Evolutionary conservation across 352 stramenopile genomes (phyloP).

Genomic region (Globisporangium alternatum): DNA sequence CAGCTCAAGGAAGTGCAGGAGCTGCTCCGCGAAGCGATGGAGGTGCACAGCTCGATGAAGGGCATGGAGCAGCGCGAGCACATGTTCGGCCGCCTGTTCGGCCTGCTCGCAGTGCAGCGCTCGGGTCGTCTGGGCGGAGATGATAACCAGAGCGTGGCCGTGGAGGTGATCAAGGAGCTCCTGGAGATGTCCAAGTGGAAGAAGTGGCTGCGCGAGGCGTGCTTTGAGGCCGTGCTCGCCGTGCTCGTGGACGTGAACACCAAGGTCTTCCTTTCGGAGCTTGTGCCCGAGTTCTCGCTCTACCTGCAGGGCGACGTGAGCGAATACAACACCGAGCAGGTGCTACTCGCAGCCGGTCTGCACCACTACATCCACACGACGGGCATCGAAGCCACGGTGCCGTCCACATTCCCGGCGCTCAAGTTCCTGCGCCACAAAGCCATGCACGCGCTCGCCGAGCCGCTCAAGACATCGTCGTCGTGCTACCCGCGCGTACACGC

Average conservation of each 20-base stretch:
- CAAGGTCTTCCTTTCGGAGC: conserved; percentile 46
- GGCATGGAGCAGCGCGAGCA: conserved; percentile 91
- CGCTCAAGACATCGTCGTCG: conserved; percentile 60
- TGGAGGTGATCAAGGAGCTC: conserved; percentile 39
- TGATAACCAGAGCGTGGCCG: conserved; percentile 32
- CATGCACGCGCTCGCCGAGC: conserved; percentile 56
- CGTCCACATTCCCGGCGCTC: conserved; percentile 35
- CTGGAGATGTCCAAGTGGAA: conserved; percentile 67
- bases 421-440: conserved; percentile 58
- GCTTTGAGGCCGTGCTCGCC: conserved; percentile 63
- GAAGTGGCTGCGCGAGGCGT: conserved; percentile 84
- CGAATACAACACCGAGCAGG: conserved; percentile 72
- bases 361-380: conserved; percentile 61
- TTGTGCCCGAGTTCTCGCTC: conserved; percentile 30
- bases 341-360: conserved; percentile 69
- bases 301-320: conserved; percentile 35
- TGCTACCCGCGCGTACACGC: conserved; percentile 81
- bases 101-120: conserved; percentile 77
- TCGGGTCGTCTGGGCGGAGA: conserved; percentile 54
- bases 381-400: conserved; percentile 35
- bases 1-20: conserved; percentile 49
- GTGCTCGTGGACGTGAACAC: conserved; percentile 49
- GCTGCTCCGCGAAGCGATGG: conserved; percentile 71
- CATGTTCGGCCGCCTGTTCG: conserved; percentile 90
- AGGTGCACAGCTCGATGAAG: conserved; percentile 84